Evolutionary conservation across 352 stramenopile genomes (phyloP).

Genomic region (Phytophthora palmivora): DNA sequence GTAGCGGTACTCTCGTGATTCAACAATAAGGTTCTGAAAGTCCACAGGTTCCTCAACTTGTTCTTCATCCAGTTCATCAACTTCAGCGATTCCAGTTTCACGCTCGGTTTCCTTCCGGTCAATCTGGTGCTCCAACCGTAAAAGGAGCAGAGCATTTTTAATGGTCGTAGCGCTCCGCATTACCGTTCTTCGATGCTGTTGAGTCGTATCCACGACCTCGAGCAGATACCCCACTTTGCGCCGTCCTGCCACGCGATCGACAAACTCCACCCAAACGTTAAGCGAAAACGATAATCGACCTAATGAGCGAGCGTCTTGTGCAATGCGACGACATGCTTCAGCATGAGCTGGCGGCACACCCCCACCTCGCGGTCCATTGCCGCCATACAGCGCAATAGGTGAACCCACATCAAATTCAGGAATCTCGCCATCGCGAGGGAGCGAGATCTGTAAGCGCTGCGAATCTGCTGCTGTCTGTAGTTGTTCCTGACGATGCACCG

Average conservation of each 20-base stretch:
- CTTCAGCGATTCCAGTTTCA: constrained; percentile 30
- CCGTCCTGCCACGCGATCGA: constrained; percentile 58
- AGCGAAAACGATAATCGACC: constrained; percentile 58
- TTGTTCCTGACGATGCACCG: constrained; percentile 42
- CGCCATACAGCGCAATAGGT: constrained; percentile 23
- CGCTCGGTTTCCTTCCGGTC: constrained; percentile 30
- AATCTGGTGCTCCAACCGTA: constrained; percentile 41
- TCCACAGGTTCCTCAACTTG: constrained; percentile 19
- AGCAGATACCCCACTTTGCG: constrained; percentile 81
- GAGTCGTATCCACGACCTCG: constrained; percentile 43
- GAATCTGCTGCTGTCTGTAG: not conserved
- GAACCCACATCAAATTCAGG: constrained; percentile 28
- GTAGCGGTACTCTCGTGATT: constrained; percentile 77
- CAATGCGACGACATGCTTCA: constrained; percentile 33
- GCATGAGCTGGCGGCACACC: constrained; percentile 29
- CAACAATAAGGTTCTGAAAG: constrained; percentile 60
- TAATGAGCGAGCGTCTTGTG: constrained; percentile 34
- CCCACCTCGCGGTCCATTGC: constrained; percentile 16
- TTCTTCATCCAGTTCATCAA: constrained; percentile 21
- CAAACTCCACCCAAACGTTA: constrained; percentile 75
- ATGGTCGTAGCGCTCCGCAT: constrained; percentile 68
- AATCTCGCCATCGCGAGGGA: constrained; percentile 4
- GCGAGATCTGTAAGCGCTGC: constrained; percentile 10
- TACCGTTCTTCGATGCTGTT: constrained; percentile 39
- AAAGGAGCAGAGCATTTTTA: constrained; percentile 63